phyloP scores from a whole-genome alignment of 768 basidiomycete genomes.

The Dacryopinax spathularia region DNA sequence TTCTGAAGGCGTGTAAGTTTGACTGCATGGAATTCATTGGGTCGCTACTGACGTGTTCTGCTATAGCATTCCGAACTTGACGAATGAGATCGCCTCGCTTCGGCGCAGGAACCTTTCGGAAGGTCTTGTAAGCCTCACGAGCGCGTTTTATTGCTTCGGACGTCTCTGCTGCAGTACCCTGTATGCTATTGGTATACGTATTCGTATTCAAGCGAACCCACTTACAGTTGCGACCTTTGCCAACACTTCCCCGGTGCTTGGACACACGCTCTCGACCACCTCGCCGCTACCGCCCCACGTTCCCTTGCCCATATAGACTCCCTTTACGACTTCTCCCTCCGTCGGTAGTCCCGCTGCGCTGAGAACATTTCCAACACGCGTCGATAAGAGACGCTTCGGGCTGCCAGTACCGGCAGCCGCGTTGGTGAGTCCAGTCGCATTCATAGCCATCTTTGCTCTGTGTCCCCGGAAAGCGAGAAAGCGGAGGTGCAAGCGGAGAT shows the following conservation, averaged over 20 bases:
- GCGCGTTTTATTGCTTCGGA: conserved; percentile 52
- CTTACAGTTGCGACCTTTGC: conserved; percentile 58
- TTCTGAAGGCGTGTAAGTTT: conserved; percentile 32
- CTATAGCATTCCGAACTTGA: conserved; percentile 72
- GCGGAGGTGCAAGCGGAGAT: neutral
- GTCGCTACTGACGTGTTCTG: conserved; percentile 43
- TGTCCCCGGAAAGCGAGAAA: neutral
- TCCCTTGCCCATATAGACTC: conserved; percentile 57
- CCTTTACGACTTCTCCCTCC: conserved; percentile 41
- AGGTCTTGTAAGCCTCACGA: conserved; percentile 53
- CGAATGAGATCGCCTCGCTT: conserved; percentile 76
- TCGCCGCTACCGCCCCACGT: conserved; percentile 66
- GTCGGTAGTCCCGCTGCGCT: conserved; percentile 46
- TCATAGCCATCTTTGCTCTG: neutral
- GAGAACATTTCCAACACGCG: conserved; percentile 28
- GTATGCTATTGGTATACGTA: neutral
- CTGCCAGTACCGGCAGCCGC: neutral
- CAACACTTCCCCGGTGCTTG: conserved; percentile 74
- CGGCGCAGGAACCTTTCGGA: conserved; percentile 73
- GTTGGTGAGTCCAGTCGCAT: neutral
- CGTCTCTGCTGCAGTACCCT: conserved; percentile 64
- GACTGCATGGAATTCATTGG: conserved; percentile 9
- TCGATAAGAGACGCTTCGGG: neutral
- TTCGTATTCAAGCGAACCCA: conserved; percentile 11
- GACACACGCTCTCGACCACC: conserved; percentile 55